Percentiles rank a stretch among this genome's conserved stretches.
phyloP scores from a whole-genome alignment of 345 rosid genomes.

The Gossypium ekmanianum region DNA sequence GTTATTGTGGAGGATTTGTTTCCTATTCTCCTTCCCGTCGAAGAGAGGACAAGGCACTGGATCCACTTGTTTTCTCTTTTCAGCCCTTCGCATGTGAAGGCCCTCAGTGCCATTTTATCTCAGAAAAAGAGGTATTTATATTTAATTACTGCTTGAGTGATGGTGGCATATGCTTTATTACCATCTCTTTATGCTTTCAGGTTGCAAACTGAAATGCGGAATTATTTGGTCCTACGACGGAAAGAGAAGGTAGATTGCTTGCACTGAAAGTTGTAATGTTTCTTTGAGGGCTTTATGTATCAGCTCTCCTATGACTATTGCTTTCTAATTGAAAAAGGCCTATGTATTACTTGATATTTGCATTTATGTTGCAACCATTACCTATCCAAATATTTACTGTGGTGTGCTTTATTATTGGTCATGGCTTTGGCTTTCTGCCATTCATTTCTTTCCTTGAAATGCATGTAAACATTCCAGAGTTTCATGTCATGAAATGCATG shows the following conservation, averaged over 20 bases:
- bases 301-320: background rate
- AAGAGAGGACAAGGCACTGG: slow-evolving; percentile 77
- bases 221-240: slow-evolving; percentile 52
- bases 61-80: slow-evolving; percentile 66
- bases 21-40: slow-evolving; percentile 52
- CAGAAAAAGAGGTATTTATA: slow-evolving; percentile 68
- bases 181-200: slow-evolving; percentile 40
- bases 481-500: background rate
- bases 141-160: slow-evolving; percentile 18
- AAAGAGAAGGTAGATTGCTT: slow-evolving; percentile 47
- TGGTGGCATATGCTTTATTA: slow-evolving; percentile 20
- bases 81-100: slow-evolving; percentile 63
- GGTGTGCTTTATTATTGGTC: background rate
- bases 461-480: background rate
- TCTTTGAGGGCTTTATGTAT: slow-evolving; percentile 5
- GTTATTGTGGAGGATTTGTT: slow-evolving; percentile 69
- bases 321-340: background rate
- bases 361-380: background rate
- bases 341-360: slow-evolving; percentile 4
- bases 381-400: background rate
- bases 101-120: slow-evolving; percentile 56
- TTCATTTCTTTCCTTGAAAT: background rate
- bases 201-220: slow-evolving; percentile 70
- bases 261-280: background rate
- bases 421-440: background rate